Conservation (phyloP, 2,329 filamentous ascomycete genomes). For the Passalora sequoiae region DNA sequence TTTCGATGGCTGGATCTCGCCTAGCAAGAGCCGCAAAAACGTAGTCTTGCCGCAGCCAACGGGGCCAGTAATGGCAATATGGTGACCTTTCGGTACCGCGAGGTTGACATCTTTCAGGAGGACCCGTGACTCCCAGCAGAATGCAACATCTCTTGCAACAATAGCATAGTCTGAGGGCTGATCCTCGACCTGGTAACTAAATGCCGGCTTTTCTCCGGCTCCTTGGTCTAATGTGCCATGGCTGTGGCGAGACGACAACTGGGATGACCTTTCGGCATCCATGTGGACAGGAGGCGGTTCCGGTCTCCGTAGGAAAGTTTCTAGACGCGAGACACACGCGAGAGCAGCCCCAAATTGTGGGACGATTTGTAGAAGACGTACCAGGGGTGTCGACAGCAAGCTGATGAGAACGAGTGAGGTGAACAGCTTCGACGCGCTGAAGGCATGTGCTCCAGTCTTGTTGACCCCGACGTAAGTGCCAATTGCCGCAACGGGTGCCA, state of each 20-base stretch:
- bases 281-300: no score
- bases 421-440: not conserved
- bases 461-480: not conserved
- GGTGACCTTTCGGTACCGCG: not conserved
- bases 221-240: no score
- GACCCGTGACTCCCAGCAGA: not conserved
- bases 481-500: constrained; percentile 2
- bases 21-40: not conserved
- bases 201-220: no score
- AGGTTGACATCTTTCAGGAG: not conserved
- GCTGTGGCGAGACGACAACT: no score
- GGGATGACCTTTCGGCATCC: no score
- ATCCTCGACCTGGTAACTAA: no score
- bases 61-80: not conserved
- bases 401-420: constrained; percentile 3
- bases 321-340: not conserved
- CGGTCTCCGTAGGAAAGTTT: not conserved
- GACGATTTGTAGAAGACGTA: not conserved
- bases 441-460: not conserved
- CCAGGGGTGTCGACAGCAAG: constrained; percentile 1
- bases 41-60: not conserved
- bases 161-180: no score
- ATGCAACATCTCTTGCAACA: not conserved
- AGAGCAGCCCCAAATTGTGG: not conserved
- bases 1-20: not conserved